Conservation (phyloP, 805 yeast genomes). For the Candida lessepsii region DNA sequence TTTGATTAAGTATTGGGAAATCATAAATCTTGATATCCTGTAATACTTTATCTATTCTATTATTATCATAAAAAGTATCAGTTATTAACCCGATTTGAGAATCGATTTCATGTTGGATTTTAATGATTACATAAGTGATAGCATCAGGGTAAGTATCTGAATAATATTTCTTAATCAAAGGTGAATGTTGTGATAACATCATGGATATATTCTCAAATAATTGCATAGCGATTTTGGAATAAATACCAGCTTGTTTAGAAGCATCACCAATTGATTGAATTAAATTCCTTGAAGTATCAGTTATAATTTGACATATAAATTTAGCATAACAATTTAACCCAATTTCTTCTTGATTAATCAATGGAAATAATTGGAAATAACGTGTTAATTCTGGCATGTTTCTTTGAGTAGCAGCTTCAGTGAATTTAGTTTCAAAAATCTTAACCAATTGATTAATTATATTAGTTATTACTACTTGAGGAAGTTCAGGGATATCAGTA, state of each 20-base stretch:
- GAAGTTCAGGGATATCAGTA: conserved; percentile 78
- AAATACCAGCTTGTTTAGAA: conserved; percentile 45
- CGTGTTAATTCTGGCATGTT: conserved; percentile 71
- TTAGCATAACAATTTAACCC: conserved; percentile 82
- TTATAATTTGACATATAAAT: conserved; percentile 82
- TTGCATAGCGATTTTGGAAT: conserved; percentile 59
- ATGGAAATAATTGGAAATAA: conserved; percentile 84
- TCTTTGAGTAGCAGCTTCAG: conserved; percentile 61
- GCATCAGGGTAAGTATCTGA: conserved; percentile 49
- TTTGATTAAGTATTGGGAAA: conserved; percentile 25
- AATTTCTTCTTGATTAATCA: conserved; percentile 65
- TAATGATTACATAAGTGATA: conserved; percentile 64
- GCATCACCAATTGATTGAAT: conserved; percentile 38
- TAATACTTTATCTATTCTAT: conserved; percentile 55
- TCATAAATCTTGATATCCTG: conserved; percentile 54
- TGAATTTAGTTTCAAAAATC: conserved; percentile 62
- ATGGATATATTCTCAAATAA: conserved; percentile 81
- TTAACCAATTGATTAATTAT: conserved; percentile 61
- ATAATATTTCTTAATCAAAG: conserved; percentile 71
- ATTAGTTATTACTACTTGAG: conserved; percentile 50
- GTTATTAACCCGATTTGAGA: conserved; percentile 86
- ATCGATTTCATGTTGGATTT: conserved; percentile 85
- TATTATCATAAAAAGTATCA: conserved; percentile 80
- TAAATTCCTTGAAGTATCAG: conserved; percentile 71
- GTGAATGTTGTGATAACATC: conserved; percentile 83